Base-by-base conservation (phyloP, 768 basidiomycete species). In the Collybia sp. region DNA sequence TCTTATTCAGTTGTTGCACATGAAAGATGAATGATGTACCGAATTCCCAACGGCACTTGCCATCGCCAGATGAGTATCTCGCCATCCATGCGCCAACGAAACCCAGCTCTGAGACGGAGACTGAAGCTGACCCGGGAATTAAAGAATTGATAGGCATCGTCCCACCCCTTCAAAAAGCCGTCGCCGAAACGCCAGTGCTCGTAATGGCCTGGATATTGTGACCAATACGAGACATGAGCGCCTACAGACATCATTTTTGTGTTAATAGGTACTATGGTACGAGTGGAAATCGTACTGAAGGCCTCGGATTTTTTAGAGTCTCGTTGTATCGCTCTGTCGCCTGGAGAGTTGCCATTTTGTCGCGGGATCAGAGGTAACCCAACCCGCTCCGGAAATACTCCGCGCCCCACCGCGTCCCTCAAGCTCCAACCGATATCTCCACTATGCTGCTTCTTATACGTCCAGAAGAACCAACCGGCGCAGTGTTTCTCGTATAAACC, bases 401-500 rank as follows among this genome's bases (percentile, higher is more conserved):
- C 83, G 2, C 70, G 72, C 18, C 69, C 70, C 1, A 78, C 74
- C 0, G 85, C 83, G 60, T 89, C 82, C 47, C 73, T 69, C 32
- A 85, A 76, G 20, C 78, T 79, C 90, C 89, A 91, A 1, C 88
- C 88, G 3, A 66, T 73, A 64, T 92, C 89, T 45, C 82, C 80
- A 3, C 59, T 61, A 4, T 65, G 58, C 42, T 80, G 73, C 61
- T 90, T 88, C 69, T 82, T 89, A 58, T 80, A 85, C 32, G 86
- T 89, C 90, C 90, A 90, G 59, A 86, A 92, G 67, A 83, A 92
- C 76, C 78, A 86, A 4, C 90, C 90, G 0, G 76, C 79, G 48
- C 86, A 84, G 31, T 64, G 53, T 39, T 63, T 59, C 46, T 89
- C 86, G 49, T 77, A 91, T 33, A 87, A 53, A 15, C 70, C 73